Base-by-base conservation (phyloP, 2,329 filamentous ascomycete species). In the Rutstroemia sp. region DNA sequence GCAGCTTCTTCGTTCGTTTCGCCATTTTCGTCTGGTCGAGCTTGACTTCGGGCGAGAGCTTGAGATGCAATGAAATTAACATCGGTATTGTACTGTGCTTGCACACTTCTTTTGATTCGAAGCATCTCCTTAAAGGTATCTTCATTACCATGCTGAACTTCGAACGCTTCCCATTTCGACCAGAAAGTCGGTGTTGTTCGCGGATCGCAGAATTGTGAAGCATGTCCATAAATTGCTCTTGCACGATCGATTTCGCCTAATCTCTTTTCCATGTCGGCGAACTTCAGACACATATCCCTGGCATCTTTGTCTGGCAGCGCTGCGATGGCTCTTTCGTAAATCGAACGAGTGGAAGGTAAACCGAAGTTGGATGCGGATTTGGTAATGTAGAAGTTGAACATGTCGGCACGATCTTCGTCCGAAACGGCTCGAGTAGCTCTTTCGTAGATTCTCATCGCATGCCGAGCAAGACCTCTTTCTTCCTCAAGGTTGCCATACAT, bases 61-160 rank as follows among this genome's bases (percentile, higher is more conserved):
- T 99, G 94, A 5, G 90, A 95, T 9, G 94, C 94, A 72, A 99
- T 96, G 69, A 96, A 99, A 71, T 92, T 95, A 77, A 99, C 92
- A 68, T 99, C 94, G 46, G 95, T 99, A 69, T 97, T 97, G 78
- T 95, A 99, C 75, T 96, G 89, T 53, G 94, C 92, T 72, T 96
- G 91, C 12, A 99, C 94, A 72, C 90, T 96, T 70, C 94, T 80
- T 79, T 97, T 99, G 77, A 99, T 91, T 30, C 94, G 86, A 60
- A 97, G 78, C 94, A 99, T 99, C 71, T 99, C 94, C 76, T 96
- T 96, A 79, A 95, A 99, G 0, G 95, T 99, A 71, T 99, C 94
- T 71, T 99, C 95, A 73, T 99, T 99, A 62, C 94, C 94, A 69
- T 99, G 94, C 70, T 95, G 88, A 21, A 97, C 91, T 73, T 99